These are phyloP conservation scores for Aureobasidium pullulans DNA, from an alignment of 2,329 filamentous ascomycete genomes.

Conservation along the genomic window DNA sequence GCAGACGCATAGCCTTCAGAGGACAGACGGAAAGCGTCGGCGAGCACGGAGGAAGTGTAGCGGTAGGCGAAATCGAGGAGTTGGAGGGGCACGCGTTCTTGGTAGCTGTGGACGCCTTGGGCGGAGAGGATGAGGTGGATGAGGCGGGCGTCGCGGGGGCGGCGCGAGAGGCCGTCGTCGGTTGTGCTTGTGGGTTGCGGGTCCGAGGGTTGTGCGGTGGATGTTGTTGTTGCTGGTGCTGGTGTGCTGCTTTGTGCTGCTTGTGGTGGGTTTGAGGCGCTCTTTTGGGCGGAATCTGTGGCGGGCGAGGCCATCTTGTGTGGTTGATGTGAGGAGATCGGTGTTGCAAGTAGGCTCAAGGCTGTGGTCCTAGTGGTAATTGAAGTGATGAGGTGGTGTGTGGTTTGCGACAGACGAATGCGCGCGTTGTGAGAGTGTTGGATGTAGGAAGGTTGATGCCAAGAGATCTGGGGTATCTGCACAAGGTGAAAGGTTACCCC, in stretches of 20 bases:
- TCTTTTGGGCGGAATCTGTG: slow-evolving; percentile 2
- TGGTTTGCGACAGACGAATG: background rate
- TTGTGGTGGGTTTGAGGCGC: slow-evolving; percentile 16
- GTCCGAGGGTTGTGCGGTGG: slow-evolving; percentile 18
- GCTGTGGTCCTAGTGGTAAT: background rate
- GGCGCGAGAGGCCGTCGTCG: slow-evolving; percentile 36
- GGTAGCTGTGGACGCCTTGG: slow-evolving; percentile 71
- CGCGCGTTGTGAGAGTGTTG: background rate
- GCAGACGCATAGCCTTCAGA: slow-evolving; percentile 56
- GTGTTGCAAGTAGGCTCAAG: background rate
- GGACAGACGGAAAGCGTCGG: slow-evolving; percentile 61
- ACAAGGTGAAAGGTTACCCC: background rate
- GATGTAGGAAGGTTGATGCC: background rate
- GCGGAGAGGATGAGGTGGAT: slow-evolving; percentile 73
- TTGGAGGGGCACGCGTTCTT: slow-evolving; percentile 72
- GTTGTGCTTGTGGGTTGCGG: slow-evolving; percentile 26
- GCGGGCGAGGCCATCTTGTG: slow-evolving; percentile 11
- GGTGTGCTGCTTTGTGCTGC: slow-evolving; percentile 15
- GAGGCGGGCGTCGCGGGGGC: slow-evolving; percentile 70
- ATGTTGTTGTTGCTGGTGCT: slow-evolving; percentile 13
- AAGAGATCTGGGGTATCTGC: background rate
- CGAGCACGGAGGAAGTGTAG: slow-evolving; percentile 65
- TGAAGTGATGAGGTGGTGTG: background rate
- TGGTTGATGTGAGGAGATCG: background rate
- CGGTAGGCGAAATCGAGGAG: slow-evolving; percentile 83